Evolutionary conservation across 208 protist genomes (phyloP), one percentile per base, ranked within the genome.

Genomic region (Leishmania major): DNA sequence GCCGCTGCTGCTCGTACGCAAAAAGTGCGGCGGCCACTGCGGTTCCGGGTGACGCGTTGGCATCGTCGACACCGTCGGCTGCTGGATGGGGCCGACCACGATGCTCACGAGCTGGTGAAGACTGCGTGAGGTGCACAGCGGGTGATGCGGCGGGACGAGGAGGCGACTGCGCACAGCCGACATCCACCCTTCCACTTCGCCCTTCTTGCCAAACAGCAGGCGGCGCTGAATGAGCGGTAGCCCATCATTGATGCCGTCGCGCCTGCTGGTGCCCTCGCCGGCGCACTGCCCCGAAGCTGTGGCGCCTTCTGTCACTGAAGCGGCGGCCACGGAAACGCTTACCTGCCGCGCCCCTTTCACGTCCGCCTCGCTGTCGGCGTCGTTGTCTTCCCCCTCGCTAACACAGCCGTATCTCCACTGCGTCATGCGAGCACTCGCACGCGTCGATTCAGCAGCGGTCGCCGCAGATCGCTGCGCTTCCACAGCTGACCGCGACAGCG

Each of bases 1-100:
- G 28, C 40, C 62, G 3, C 69, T 45, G 51, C 64, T 78, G 71
- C 83, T 74, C 6, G 87, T 86, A 15, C 62, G 82, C n/a, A 84
- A 78, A 57, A 88, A 90, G 83, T 97, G 92, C 8, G 92, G 91
- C 37, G 94, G 94, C 92, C 92, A 96, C 87, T 96, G 92, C 72
- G 94, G 94, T 49, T 86, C 83, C 35, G 89, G 87, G 77, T 97
- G 94, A 13, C 91, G 87, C 55, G 87, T 88, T 22, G 92, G 91
- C 76, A 95, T 84, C 47, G 84, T 88, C 45, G 88, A 84, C 40
- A 95, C 87, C 28, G 91, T 96, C 11, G 92, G 91, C 85, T 92
- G 92, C 80, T 94, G 90, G 79, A 97, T 95, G 22, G 92, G 92
- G 19, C 94, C 94, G 22, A 97, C 86, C 78, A 97, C 89, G 77